Evolutionary conservation across 371 early-diverging fungal species (phyloP).

Genomic region (Mortierella sp.): DNA sequence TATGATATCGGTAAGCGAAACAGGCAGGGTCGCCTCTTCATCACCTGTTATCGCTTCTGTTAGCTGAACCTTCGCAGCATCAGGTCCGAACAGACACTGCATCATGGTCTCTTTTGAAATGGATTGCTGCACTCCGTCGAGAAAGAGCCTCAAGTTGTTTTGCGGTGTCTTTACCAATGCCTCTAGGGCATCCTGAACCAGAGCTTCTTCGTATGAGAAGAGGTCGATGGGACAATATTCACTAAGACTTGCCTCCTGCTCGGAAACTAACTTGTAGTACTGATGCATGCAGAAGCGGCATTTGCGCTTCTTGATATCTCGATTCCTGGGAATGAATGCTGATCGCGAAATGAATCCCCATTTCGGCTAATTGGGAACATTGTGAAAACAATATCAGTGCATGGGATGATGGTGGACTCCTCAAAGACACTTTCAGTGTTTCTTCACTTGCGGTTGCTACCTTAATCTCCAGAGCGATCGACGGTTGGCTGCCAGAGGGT

Average conservation of each 20-base stretch:
- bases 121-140: slow-evolving; percentile 26
- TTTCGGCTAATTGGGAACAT: slow-evolving; percentile 27
- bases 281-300: slow-evolving; percentile 55
- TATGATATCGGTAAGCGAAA: slow-evolving; percentile 21
- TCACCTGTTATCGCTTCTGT: neutral
- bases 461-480: slow-evolving; percentile 42
- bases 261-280: slow-evolving; percentile 17
- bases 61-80: neutral
- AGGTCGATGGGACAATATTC: slow-evolving; percentile 46
- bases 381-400: neutral
- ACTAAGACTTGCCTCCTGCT: slow-evolving; percentile 21
- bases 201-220: slow-evolving; percentile 24
- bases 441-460: too few species aligned
- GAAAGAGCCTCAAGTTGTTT: slow-evolving; percentile 45
- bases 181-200: slow-evolving; percentile 31
- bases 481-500: slow-evolving; percentile 6
- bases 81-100: neutral
- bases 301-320: slow-evolving; percentile 35
- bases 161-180: slow-evolving; percentile 35
- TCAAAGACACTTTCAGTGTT: too few species aligned
- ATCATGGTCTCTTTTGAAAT: slow-evolving; percentile 9
- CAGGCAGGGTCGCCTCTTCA: neutral
- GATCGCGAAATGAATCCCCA: slow-evolving; percentile 45
- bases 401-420: neutral
- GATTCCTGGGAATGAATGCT: slow-evolving; percentile 22